These are phyloP conservation scores for Micromonas pusilla DNA, from an alignment of 139 green algal species.

Conservation along the genomic window DNA sequence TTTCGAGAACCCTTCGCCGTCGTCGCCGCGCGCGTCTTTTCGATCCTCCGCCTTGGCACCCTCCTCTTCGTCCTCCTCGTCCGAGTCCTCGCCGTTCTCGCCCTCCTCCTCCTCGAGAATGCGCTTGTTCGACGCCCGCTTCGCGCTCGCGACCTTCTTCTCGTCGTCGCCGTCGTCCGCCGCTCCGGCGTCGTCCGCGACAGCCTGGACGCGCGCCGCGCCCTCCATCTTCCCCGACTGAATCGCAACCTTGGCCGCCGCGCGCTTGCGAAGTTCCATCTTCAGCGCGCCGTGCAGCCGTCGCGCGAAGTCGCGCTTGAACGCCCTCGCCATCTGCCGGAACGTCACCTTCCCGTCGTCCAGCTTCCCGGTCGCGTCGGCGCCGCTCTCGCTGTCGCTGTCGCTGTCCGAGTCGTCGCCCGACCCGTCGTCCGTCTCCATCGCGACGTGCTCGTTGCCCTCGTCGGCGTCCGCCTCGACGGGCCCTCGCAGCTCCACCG, in stretches of 20 bases:
- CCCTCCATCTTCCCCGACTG: too few relatives aligned
- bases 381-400: too few relatives aligned
- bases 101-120: conserved; percentile 33
- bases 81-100: conserved; percentile 60
- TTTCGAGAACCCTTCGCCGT: conserved; percentile 18
- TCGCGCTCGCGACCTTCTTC: conserved; percentile 21
- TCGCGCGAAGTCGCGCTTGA: conserved; percentile 57
- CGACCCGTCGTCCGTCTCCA: not conserved
- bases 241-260: too few relatives aligned
- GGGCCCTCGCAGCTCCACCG: not conserved
- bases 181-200: too few relatives aligned
- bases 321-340: conserved; percentile 50
- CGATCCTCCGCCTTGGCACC: conserved; percentile 37
- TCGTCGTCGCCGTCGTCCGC: conserved; percentile 35
- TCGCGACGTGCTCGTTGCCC: not conserved
- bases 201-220: too few relatives aligned
- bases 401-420: not conserved
- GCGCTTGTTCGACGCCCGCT: not conserved
- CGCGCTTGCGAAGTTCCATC: conserved; percentile 31
- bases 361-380: not conserved
- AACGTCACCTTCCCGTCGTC: conserved; percentile 48
- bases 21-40: conserved; percentile 9
- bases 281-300: conserved; percentile 48
- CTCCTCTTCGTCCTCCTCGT: conserved; percentile 45
- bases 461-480: conserved; percentile 56